Base-by-base conservation (phyloP, 1,284 basidiomycete genomes). In the Trametes versicolor region DNA sequence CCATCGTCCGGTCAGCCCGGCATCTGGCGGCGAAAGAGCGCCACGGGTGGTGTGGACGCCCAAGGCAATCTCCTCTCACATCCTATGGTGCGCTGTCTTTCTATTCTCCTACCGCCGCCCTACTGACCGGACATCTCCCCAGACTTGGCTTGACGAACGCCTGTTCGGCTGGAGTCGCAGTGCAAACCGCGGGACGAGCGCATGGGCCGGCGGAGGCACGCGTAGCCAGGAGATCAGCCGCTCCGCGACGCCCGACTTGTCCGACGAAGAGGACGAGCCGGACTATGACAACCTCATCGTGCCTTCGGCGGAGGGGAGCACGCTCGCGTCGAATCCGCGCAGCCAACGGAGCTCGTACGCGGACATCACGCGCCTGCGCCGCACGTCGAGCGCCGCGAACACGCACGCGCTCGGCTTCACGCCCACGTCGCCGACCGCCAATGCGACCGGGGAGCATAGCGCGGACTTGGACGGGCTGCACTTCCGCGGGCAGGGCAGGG, bases 121-220 rank as follows among this genome's bases (percentile, higher is more conserved):
- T 25, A 27, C 43, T 63, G 52, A 62, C 36, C 27, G 27, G 57
- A 29, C 37, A 19, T n/a, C 32, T 23, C 27, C 47, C 12, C 64
- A 86, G 91, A 92, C 91, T 19, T 97, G 95, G 95, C 85, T 97
- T 39, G 96, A 98, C 76, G 96, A 97, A 78, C 87, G 93, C 19
- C 82, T 98, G 45, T 98, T 97, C 77, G 96, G 96, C 41, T 98
- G 96, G 96, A 93, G 89, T 74, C 84, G 84, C 36, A 93, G 90
- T 70, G 84, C 91, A 4, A 78, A 76, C 58, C 86, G 83, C 52
- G 93, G 92, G 4, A 93, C 91, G 2, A 93, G 89, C 72, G 90
- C 86, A n/a, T 94, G 92, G 92, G 85, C 85, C 4, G 41, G 41
- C 34, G 91, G 87, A 36, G 91, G 87, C 47, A 79, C 81, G 15